phyloP scores from a whole-genome alignment of 2,329 filamentous ascomycete species.

The Colletotrichum aenigma region DNA sequence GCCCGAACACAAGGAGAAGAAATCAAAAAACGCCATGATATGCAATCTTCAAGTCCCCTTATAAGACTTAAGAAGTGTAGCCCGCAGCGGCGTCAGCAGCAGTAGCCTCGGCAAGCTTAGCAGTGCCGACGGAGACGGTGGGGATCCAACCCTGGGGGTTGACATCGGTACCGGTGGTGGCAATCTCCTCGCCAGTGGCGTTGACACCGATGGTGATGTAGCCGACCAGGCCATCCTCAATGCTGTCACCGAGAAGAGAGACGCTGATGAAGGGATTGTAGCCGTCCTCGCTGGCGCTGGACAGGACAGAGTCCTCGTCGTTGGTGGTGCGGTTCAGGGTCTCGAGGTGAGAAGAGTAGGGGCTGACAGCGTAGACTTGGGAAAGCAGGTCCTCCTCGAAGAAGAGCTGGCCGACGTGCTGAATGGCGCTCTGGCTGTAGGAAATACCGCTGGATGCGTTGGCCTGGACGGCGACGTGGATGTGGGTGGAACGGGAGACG shows the following conservation, averaged over 20 bases:
- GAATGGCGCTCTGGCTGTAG: slow-evolving; percentile 28
- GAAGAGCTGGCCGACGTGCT: slow-evolving; percentile 2
- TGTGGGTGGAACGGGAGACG: slow-evolving; percentile 48
- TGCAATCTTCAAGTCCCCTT: not conserved
- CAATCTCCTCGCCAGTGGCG: not conserved
- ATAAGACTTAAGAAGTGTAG: not conserved
- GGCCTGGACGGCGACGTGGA: slow-evolving; percentile 46
- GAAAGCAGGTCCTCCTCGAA: not conserved
- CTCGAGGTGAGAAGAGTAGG: not conserved
- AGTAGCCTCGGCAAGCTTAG: not conserved
- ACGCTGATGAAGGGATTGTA: slow-evolving; percentile 56
- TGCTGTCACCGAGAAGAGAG: slow-evolving; percentile 50
- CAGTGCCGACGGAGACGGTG: not conserved
- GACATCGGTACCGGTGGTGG: not conserved
- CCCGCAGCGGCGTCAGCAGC: not conserved
- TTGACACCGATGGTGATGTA: slow-evolving; percentile 51
- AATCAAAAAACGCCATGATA: not conserved
- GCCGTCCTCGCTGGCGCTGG: slow-evolving; percentile 47
- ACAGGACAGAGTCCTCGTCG: slow-evolving; percentile 43
- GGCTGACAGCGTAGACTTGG: not conserved
- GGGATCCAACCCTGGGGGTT: not conserved
- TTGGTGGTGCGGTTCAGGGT: not conserved
- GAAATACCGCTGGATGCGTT: slow-evolving; percentile 34
- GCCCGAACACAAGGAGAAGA: not conserved
- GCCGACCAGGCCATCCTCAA: slow-evolving; percentile 46